Evolutionary conservation across 2,329 filamentous ascomycete species (phyloP).

Genomic region (Grosmannia huntii): DNA sequence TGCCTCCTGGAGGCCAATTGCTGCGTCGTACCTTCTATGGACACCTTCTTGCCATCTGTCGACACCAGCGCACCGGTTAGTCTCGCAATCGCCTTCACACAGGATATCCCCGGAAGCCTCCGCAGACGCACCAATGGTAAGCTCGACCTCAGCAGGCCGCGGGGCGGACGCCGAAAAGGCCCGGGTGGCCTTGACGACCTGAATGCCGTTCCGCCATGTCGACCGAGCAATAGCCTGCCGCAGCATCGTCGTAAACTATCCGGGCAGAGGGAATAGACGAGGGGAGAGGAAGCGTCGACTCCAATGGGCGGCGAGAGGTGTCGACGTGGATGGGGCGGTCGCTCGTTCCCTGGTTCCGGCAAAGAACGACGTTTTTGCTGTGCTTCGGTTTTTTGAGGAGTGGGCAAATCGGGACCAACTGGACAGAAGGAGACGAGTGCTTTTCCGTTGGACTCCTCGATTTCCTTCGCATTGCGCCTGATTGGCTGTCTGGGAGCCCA

Average conservation of each 20-base stretch:
- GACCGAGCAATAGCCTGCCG: conserved; percentile 55
- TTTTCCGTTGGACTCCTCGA: conserved; percentile 12
- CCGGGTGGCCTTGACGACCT: conserved; percentile 50
- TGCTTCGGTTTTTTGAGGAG: conserved; percentile 9
- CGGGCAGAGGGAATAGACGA: conserved; percentile 15
- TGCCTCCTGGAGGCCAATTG: conserved; percentile 1
- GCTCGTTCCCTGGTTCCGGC: not conserved
- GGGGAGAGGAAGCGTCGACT: not conserved
- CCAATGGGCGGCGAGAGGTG: not conserved
- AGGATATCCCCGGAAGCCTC: conserved; percentile 11
- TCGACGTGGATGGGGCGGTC: not conserved
- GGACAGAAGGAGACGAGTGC: conserved; percentile 12
- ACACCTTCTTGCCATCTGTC: conserved; percentile 93
- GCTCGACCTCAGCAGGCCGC: conserved; percentile 83
- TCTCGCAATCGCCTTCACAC: not conserved
- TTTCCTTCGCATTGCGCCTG: conserved; percentile 11
- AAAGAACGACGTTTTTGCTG: not conserved
- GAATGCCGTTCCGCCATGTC: conserved; percentile 52
- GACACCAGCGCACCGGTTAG: conserved; percentile 14
- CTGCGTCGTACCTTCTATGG: conserved; percentile 67
- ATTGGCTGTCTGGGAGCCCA: conserved; percentile 6
- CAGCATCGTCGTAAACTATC: conserved; percentile 40
- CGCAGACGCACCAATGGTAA: conserved; percentile 68
- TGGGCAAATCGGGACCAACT: conserved; percentile 8
- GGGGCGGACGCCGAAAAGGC: conserved; percentile 69